Evolutionary conservation across 139 green algal genomes (phyloP), one percentile per base, ranked within the genome.

Genomic region (Coelastrella sp.): DNA sequence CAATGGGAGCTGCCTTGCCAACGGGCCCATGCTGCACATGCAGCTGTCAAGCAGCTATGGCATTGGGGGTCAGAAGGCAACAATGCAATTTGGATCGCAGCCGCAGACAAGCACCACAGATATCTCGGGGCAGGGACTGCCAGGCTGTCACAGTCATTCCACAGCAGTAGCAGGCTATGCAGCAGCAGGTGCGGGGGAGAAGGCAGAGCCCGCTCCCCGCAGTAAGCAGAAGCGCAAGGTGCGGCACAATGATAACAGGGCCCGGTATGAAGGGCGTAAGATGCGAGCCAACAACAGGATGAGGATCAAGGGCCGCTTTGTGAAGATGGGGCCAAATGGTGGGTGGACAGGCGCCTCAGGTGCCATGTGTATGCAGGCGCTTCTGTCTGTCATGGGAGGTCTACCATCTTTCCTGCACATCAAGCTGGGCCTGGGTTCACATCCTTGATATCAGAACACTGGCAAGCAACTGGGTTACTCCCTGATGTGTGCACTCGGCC

Each of bases 281-380:
- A 68, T 66, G n/a, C 84, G 84, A 11, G 84, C 84, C n/a, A 80
- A 80, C 84, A 88, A 88, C 68, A 66, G 84, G 10, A 12, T 88
- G 68, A 59, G 84, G 17, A 57, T 80, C 19, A 88, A 88, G 68
- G 82, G 82, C 10, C 61, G 82, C 61, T 87, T 87, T 59, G 82
- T 87, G 0, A 87, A 87, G 63, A 78, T 78, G 82, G 82, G 63
- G 9, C 58, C 81, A 75, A 63, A 78, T 22, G 82, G 82, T 88
- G 65, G 17, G 82, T 65, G n/a, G 20, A 24, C 22, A 25, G 6
- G 25, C 19, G 82, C 60, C 9, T 17, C 9, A 59, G 7, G 9
- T 74, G 35, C 35, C 35, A 49, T 49, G 35, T 49, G 35, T 49
- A 49, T 3, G 3, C 3, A 49, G 35, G 1, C 3, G 35, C 35